Evolutionary conservation across 495 filamentous ascomycete species (phyloP).

Genomic region (Penicillium tannophilum): DNA sequence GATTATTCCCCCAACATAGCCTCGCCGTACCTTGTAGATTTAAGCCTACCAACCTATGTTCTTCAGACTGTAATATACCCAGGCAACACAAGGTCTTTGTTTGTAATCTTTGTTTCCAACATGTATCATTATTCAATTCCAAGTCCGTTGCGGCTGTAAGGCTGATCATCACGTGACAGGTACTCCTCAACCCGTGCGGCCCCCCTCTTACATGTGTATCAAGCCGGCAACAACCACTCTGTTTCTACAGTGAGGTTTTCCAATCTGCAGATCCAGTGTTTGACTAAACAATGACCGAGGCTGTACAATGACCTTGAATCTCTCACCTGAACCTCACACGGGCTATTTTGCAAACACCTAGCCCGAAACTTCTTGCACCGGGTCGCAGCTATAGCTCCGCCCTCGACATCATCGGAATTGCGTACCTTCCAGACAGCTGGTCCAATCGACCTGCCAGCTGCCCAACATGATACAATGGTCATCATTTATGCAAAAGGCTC

Average conservation of each 20-base stretch:
- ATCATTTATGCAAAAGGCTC: constrained; percentile 90
- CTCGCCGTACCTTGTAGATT: not conserved
- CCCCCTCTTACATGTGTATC: constrained; percentile 30
- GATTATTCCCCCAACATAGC: not conserved
- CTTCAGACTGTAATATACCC: too few relatives aligned
- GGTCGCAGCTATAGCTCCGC: constrained; percentile 34
- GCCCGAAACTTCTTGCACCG: constrained; percentile 21
- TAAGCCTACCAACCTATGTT: not conserved
- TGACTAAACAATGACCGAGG: constrained; percentile 26
- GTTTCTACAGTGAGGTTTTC: constrained; percentile 15
- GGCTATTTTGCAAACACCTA: constrained; percentile 28
- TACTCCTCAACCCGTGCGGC: constrained; percentile 12
- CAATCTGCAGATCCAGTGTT: constrained; percentile 23
- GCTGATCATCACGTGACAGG: constrained; percentile 21
- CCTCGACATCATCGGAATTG: constrained; percentile 27
- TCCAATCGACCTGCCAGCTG: constrained; percentile 1
- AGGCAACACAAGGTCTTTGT: not conserved
- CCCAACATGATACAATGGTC: constrained; percentile 74
- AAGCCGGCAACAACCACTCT: constrained; percentile 26
- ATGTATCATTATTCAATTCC: not conserved
- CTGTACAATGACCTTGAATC: constrained; percentile 36
- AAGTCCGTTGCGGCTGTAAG: constrained; percentile 7
- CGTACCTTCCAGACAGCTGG: constrained; percentile 9
- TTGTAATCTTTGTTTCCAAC: too few relatives aligned
- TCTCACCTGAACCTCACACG: constrained; percentile 22